These are phyloP conservation scores for Lagenaria siceraria DNA, from an alignment of 306 rosid genomes.

Conservation along the genomic window DNA sequence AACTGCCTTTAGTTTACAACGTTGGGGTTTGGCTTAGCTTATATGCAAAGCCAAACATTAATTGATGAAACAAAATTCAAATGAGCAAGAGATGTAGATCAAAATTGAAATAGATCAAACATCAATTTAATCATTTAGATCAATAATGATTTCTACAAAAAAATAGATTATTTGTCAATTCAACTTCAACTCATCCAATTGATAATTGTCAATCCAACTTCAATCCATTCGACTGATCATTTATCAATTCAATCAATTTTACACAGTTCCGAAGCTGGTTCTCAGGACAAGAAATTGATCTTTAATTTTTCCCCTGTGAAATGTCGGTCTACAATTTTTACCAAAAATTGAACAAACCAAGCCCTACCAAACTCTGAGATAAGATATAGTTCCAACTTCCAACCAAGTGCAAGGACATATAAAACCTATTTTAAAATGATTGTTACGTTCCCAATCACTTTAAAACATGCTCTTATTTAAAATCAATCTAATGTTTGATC, in stretches of 20 bases:
- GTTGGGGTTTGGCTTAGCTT: neutral
- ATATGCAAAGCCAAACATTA: neutral
- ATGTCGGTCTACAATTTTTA: neutral
- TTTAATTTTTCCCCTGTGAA: neutral
- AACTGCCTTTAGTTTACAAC: neutral
- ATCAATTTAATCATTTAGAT: neutral
- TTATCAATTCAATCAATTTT: neutral
- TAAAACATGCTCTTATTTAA: neutral
- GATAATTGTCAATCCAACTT: neutral
- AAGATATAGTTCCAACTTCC: no score
- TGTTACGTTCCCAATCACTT: no score
- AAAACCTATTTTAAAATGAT: no score
- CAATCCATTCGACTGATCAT: neutral
- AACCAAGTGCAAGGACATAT: neutral
- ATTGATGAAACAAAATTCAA: neutral
- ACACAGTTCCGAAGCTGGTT: neutral
- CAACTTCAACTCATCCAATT: neutral
- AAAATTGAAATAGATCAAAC: neutral
- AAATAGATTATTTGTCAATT: neutral
- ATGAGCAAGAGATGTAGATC: neutral
- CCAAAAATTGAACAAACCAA: neutral
- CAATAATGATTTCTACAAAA: neutral
- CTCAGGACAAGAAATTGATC: neutral
- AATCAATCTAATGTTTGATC: neutral
- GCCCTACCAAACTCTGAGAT: neutral